These are phyloP conservation scores for Stylosanthes scabra DNA, from an alignment of 331 rosid genomes.

Conservation along the genomic window DNA sequence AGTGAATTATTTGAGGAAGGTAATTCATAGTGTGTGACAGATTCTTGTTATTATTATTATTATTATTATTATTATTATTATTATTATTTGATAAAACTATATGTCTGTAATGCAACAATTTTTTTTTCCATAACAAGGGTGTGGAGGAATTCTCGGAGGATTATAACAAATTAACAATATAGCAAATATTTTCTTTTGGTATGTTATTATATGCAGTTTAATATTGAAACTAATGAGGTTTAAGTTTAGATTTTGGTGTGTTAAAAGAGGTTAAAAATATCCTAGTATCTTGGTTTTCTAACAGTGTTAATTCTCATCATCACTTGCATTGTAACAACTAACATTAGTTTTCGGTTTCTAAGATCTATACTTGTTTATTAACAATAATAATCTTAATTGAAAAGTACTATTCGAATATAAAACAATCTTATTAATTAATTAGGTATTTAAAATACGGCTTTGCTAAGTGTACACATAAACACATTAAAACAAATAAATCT, in stretches of 20 bases:
- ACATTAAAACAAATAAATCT: too few relatives aligned
- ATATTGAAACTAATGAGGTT: not conserved
- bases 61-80: too few relatives aligned
- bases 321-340: not conserved
- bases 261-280: not conserved
- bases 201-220: slow-evolving; percentile 25
- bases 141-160: slow-evolving; percentile 46
- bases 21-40: slow-evolving; percentile 54
- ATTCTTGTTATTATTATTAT: slow-evolving; percentile 40
- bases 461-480: too few relatives aligned
- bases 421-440: too few relatives aligned
- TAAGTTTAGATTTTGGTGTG: not conserved
- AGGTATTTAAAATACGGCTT: too few relatives aligned
- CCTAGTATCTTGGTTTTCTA: too few relatives aligned
- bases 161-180: not conserved
- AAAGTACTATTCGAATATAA: too few relatives aligned
- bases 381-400: too few relatives aligned
- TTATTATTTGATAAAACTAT: not conserved
- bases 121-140: slow-evolving; percentile 40
- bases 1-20: slow-evolving; percentile 43
- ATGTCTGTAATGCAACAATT: slow-evolving; percentile 18
- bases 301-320: not conserved
- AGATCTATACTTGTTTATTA: too few relatives aligned
- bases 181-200: slow-evolving; percentile 28
- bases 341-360: not conserved